These are phyloP conservation scores for Diplodia seriata DNA, from an alignment of 2,329 filamentous ascomycete species.

Conservation along the genomic window DNA sequence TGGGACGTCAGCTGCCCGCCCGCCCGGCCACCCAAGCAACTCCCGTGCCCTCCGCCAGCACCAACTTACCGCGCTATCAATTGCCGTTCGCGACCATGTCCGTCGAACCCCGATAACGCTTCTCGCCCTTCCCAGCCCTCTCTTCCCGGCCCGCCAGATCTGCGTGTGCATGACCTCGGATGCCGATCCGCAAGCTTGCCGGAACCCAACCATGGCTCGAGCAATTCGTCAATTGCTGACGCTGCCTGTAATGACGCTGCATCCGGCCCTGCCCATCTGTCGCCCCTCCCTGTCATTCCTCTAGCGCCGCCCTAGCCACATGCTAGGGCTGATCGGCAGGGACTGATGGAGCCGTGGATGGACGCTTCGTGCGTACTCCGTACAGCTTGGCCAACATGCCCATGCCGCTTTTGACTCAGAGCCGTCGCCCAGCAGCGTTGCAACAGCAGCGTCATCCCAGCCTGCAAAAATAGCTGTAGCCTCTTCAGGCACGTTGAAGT, in stretches of 20 bases:
- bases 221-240: constrained; percentile 19
- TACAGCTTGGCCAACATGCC: no score
- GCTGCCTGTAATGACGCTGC: constrained; percentile 8
- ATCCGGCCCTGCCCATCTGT: constrained; percentile 17
- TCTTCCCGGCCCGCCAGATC: constrained; percentile 20
- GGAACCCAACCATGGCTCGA: constrained; percentile 28
- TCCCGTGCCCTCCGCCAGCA: constrained; percentile 2
- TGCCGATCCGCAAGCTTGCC: constrained; percentile 28
- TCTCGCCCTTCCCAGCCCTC: constrained; percentile 1
- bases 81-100: neutral
- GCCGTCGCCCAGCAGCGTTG: neutral
- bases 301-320: constrained; percentile 16
- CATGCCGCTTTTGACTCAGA: constrained; percentile 18
- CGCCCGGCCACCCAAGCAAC: neutral
- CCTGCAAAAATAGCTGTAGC: constrained; percentile 1
- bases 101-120: constrained; percentile 12
- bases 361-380: neutral
- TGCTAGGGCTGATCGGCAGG: constrained; percentile 30
- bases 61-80: neutral
- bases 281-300: constrained; percentile 1
- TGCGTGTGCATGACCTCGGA: constrained; percentile 23
- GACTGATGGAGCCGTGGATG: constrained; percentile 20
- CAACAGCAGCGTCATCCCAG: constrained; percentile 16
- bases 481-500: constrained; percentile 26
- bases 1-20: constrained; percentile 29